Base-by-base conservation (phyloP, 208 protist species). In the Kentomonas sorsogonicus region DNA sequence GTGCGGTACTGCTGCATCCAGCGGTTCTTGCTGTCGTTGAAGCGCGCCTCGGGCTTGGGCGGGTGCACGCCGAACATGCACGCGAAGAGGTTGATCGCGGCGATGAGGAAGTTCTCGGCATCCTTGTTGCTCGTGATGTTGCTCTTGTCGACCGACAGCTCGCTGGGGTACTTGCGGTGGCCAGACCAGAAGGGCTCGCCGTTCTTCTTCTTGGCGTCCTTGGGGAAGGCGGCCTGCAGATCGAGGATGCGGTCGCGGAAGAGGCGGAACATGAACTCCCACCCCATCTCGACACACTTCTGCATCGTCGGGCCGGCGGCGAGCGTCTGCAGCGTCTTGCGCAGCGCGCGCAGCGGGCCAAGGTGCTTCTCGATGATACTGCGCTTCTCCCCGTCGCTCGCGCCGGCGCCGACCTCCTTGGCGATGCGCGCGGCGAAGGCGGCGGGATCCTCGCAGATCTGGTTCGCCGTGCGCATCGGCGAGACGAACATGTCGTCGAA, bases 181-280 rank as follows among this genome's bases (percentile, higher is more conserved):
- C 91, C 94, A 13, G 80, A 89, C 92, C 94, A 97, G 69, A 97
- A 97, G 13, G 73, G 66, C 36, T 93, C 90, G 27, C 92, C 93
- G 60, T 92, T 87, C 46, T 91, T 93, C 29, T 91, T 98, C 20
- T 95, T 77, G 58, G 92, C 76, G 77, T 99, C 97, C 18, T 72
- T 51, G 10, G 99, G 99, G 75, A 99, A 99, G 54, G 94, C 93
- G 36, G 79, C 83, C 52, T 99, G 91, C 18, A 99, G 83, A 70
- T 99, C 95, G 47, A 79, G 52, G 69, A 99, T 99, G 16, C 86
- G 79, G 66, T 99, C 89, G 53, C 88, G 74, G 67, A 98, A 99
- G 10, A 95, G 71, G 48, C 93, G 77, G 74, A 99, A 93, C 66
- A 99, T 97, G 11, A 86, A 54, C 4, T 94, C 67, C 65, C 97